These are phyloP conservation scores for Tetrahymena elliotti DNA, from an alignment of 73 alveolate genomes.

Conservation along the genomic window DNA sequence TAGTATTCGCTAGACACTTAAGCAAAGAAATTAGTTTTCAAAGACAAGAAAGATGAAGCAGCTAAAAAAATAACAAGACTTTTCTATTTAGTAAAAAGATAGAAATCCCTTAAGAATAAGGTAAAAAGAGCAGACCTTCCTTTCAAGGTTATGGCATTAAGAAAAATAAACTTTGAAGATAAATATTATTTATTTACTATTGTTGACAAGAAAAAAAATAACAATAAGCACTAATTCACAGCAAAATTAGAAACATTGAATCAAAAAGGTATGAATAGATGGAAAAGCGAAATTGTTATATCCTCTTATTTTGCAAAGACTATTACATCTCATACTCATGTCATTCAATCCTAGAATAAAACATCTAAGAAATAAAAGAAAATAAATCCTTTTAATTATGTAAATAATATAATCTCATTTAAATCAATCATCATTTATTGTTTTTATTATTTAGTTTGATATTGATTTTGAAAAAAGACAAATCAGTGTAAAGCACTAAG, in stretches of 20 bases:
- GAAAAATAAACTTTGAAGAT: not conserved
- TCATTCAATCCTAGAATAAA: not conserved
- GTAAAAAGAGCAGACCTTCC: not conserved
- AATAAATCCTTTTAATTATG: not conserved
- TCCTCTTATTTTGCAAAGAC: not conserved
- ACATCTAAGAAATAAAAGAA: not conserved
- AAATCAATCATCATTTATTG: not conserved
- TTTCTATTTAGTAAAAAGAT: not conserved
- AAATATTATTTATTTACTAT: not conserved
- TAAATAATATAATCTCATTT: not conserved
- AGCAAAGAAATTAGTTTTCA: not conserved
- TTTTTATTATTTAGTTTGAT: not conserved
- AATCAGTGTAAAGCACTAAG: not conserved
- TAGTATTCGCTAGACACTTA: not conserved
- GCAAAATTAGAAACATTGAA: not conserved
- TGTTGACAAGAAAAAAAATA: not conserved
- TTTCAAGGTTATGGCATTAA: not conserved
- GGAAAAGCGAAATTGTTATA: not conserved
- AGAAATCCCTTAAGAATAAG: not conserved
- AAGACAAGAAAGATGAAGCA: not conserved
- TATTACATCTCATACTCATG: not conserved
- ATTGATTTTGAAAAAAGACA: not conserved
- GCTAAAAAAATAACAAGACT: not conserved
- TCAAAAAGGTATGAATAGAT: not conserved
- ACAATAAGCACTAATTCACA: not conserved